A percentile compares a stretch with the other conserved stretches of the same genome.
Conservation (phyloP, 129 eudicot species). For the carrot (Daucus carota) region DNA sequence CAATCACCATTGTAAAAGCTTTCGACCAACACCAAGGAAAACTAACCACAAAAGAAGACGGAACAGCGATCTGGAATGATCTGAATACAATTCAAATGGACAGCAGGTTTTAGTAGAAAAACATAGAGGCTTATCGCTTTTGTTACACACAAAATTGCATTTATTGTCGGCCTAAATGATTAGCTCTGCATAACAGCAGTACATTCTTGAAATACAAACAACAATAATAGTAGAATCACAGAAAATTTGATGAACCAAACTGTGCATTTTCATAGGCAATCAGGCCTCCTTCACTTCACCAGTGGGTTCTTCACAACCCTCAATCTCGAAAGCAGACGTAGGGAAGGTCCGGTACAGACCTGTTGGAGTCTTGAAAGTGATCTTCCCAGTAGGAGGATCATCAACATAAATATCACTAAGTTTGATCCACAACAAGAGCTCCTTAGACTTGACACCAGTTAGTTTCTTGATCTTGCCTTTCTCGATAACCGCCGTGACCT, state of each 20-base stretch:
- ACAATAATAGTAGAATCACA: neutral
- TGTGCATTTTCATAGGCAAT: neutral
- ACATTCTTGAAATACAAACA: neutral
- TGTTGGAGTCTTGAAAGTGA: conserved; percentile 48
- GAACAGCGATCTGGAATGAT: neutral
- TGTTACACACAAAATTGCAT: neutral
- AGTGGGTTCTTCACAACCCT: conserved; percentile 15
- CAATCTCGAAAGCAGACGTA: conserved; percentile 39
- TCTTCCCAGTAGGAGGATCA: conserved; percentile 42
- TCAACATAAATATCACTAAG: conserved; percentile 46
- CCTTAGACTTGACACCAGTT: conserved; percentile 68
- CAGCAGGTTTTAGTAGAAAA: too few species aligned
- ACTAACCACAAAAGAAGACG: neutral
- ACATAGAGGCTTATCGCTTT: too few species aligned
- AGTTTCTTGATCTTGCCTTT: conserved; percentile 52
- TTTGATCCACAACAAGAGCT: conserved; percentile 51
- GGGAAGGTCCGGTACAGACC: conserved; percentile 62
- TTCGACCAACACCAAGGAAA: neutral
- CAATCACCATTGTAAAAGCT: neutral
- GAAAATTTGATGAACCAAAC: neutral
- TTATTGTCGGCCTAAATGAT: too few species aligned
- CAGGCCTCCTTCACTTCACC: conserved; percentile 2
- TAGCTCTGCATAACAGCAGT: neutral
- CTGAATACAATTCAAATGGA: neutral
- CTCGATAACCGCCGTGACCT: conserved; percentile 44